Evolutionary conservation across 2,329 filamentous ascomycete genomes (phyloP), one percentile per base, ranked within the genome.

Genomic region (Fusarium penzigii): DNA sequence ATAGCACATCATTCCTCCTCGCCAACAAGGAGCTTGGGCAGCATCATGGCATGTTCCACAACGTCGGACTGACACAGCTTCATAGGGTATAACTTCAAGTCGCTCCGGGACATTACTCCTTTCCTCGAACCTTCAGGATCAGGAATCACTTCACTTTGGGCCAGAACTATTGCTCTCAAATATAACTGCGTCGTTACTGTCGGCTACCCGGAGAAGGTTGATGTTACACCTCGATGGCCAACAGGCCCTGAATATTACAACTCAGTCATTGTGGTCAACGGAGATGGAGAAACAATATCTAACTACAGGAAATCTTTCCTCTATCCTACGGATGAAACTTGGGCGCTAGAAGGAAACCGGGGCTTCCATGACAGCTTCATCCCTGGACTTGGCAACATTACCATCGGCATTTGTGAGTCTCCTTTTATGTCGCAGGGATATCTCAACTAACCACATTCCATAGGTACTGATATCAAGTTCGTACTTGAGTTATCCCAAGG

Each of bases 61-160:
- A 13, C 20, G 17, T 16, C 9, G 38, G 17, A 42, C 51, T 58
- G 29, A 57, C 41, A 41, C 16, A n/a, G 32, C 47, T 34, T 32
- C 29, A 29, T 66, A 84, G 88, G 90, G 29, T 94, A 92, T 74
- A 92, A 92, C 68, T 93, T 92, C 73, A 79, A 81, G 40, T 88
- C 85, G 0, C 69, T 90, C 2, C 73, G 81, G 32, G 79, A 90
- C 2, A 91, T 93, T 41, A 71, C 72, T 1, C 87, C 88, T 0
- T 88, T 77, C 59, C 81, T 93, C 4, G 90, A 94, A 64, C 80
- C 77, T 1, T 82, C 82, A 0, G 79, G 81, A 6, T 75, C 81
- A 0, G 90, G 90, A 0, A 83, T 88, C 48, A 86, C 80, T 7
- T 85, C 88, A 0, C 70, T 87, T 17, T 94, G 89, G 90, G 88